Percentiles rank a stretch among this genome's conserved stretches.
These are phyloP conservation scores for Ogataea salicorniae DNA, from an alignment of 805 yeast species.

Conservation along the genomic window DNA sequence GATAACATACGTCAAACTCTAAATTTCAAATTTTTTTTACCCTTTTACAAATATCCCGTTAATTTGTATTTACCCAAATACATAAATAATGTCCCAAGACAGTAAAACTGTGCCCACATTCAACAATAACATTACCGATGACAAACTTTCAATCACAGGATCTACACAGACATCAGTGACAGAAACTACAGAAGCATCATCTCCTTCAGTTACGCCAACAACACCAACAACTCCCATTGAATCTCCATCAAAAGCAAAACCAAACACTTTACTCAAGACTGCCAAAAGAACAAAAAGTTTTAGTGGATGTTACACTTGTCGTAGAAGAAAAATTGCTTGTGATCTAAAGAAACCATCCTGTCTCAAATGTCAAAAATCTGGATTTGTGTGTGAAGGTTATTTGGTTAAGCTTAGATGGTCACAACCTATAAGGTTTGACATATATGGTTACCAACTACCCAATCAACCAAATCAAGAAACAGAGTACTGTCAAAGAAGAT, in stretches of 20 bases:
- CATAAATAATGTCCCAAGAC: no score
- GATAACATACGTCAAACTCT: no score
- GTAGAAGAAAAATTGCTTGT: constrained; percentile 76
- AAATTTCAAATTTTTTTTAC: no score
- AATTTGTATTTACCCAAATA: no score
- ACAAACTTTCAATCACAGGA: neutral
- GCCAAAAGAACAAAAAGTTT: constrained; percentile 60
- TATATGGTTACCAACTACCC: constrained; percentile 37
- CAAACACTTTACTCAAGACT: neutral
- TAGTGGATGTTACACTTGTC: constrained; percentile 86
- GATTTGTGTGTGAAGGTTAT: constrained; percentile 74
- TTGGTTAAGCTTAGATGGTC: constrained; percentile 78
- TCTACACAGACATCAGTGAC: neutral
- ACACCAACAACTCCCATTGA: neutral
- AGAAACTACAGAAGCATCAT: neutral
- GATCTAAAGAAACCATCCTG: constrained; percentile 70
- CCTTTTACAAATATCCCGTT: no score
- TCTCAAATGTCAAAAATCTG: constrained; percentile 61
- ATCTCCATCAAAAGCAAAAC: neutral
- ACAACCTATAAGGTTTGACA: constrained; percentile 47
- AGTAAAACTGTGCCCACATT: no score
- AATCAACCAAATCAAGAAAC: constrained; percentile 31
- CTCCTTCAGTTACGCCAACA: neutral
- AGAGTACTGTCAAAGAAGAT: constrained; percentile 62
- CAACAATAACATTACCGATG: neutral